These are phyloP conservation scores for Pythium volutum DNA, from an alignment of 352 stramenopile species.

Conservation along the genomic window DNA sequence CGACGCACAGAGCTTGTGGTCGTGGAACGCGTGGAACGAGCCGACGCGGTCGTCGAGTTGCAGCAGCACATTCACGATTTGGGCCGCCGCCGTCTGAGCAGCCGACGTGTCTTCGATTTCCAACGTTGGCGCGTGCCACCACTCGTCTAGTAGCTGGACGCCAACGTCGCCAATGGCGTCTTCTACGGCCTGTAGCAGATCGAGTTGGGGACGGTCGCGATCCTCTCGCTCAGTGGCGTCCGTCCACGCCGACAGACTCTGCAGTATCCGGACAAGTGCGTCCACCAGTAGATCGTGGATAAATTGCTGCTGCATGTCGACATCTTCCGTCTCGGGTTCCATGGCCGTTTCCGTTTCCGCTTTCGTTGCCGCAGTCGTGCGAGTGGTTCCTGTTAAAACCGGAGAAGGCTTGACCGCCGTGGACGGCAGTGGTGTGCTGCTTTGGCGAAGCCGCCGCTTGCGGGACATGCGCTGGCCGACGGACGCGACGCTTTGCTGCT, in stretches of 20 bases:
- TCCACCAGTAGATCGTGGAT: slow-evolving; percentile 18
- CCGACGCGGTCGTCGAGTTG: slow-evolving; percentile 24
- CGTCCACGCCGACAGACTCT: slow-evolving; percentile 19
- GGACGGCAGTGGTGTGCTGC: too few species aligned
- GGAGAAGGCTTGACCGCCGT: not conserved
- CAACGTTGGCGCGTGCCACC: slow-evolving; percentile 9
- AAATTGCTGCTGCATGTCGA: not conserved
- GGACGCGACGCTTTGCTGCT: slow-evolving; percentile 18
- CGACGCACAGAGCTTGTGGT: slow-evolving; percentile 27
- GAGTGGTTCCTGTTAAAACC: not conserved
- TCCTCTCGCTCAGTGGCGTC: not conserved
- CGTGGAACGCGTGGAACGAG: slow-evolving; percentile 30
- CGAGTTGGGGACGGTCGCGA: not conserved
- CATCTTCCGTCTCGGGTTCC: not conserved
- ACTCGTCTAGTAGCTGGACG: slow-evolving; percentile 22
- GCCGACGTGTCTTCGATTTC: not conserved
- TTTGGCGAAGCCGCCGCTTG: slow-evolving; percentile 16
- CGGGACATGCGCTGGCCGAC: slow-evolving; percentile 10
- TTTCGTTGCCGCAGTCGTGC: not conserved
- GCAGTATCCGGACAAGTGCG: slow-evolving; percentile 16
- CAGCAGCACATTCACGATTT: slow-evolving; percentile 28
- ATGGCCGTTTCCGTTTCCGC: not conserved
- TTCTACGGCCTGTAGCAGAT: slow-evolving; percentile 15
- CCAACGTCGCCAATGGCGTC: slow-evolving; percentile 22
- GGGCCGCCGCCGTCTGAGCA: not conserved